phyloP scores from a whole-genome alignment of 2,329 filamentous ascomycete species.

The Periconia macrospinosa region DNA sequence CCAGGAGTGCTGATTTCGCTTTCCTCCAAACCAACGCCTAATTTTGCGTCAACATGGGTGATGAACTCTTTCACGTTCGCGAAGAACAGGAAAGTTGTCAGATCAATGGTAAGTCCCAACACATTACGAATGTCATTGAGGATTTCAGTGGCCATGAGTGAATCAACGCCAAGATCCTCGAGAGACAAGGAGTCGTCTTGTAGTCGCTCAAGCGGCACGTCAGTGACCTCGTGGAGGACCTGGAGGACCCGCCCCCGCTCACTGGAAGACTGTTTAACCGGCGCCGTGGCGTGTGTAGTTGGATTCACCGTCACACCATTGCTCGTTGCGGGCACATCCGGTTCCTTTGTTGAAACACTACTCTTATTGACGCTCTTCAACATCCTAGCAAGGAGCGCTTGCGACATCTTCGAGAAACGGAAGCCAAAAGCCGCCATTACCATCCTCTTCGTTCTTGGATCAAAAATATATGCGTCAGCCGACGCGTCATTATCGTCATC shows the following conservation, averaged over 20 bases:
- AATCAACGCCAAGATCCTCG: constrained; percentile 12
- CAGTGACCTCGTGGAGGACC: constrained; percentile 4
- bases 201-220: constrained; percentile 5
- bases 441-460: constrained; percentile 9
- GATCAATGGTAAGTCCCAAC: constrained; percentile 3
- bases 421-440: constrained; percentile 7
- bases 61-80: constrained; percentile 2
- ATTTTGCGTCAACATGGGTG: neutral
- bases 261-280: neutral
- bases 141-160: constrained; percentile 5
- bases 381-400: constrained; percentile 3
- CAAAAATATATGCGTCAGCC: constrained; percentile 12
- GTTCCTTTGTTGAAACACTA: neutral
- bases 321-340: neutral
- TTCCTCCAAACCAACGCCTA: neutral
- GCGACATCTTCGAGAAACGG: constrained; percentile 8
- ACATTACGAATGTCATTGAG: constrained; percentile 3
- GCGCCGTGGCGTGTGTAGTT: neutral
- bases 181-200: constrained; percentile 5
- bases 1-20: neutral
- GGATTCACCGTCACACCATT: neutral
- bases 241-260: neutral
- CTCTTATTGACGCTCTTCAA: neutral
- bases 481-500: constrained; percentile 4
- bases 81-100: constrained; percentile 6